A percentile compares a stretch with the other conserved stretches of the same genome.
These are phyloP conservation scores for Comarum palustre DNA, from an alignment of 306 rosid species.

Conservation along the genomic window DNA sequence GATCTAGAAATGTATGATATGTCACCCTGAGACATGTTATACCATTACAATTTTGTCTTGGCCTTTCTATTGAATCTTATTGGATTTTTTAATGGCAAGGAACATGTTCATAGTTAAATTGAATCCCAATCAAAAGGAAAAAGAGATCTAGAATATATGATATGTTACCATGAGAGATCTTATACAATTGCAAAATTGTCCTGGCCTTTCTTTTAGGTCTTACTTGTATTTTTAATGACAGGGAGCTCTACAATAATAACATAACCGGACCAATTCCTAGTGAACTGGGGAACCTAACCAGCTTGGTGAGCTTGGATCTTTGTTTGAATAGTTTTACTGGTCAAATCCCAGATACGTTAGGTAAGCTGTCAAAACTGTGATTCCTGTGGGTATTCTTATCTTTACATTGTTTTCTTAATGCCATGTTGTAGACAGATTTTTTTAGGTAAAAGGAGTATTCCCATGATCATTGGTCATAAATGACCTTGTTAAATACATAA, in stretches of 20 bases:
- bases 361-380: constrained; percentile 86
- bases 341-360: constrained; percentile 89
- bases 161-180: constrained; percentile 3
- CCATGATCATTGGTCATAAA: no score
- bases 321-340: constrained; percentile 79
- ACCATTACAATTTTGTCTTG: not conserved
- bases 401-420: constrained; percentile 2
- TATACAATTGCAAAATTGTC: not conserved
- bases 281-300: constrained; percentile 96
- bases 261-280: constrained; percentile 87
- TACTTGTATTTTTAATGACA: constrained; percentile 21
- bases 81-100: constrained; percentile 41
- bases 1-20: constrained; percentile 1
- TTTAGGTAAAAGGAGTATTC: no score
- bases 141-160: not conserved
- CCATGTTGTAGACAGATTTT: not conserved
- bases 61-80: not conserved
- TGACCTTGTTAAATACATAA: no score
- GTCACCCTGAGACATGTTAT: not conserved
- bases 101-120: constrained; percentile 12
- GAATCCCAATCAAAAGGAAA: not conserved
- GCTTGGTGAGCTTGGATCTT: constrained; percentile 99
- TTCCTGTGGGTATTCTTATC: constrained; percentile 76
- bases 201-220: not conserved
- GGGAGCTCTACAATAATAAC: constrained; percentile 98